Evolutionary conservation across 2,329 filamentous ascomycete genomes (phyloP).

Genomic region (Neonectria neomacrospora): DNA sequence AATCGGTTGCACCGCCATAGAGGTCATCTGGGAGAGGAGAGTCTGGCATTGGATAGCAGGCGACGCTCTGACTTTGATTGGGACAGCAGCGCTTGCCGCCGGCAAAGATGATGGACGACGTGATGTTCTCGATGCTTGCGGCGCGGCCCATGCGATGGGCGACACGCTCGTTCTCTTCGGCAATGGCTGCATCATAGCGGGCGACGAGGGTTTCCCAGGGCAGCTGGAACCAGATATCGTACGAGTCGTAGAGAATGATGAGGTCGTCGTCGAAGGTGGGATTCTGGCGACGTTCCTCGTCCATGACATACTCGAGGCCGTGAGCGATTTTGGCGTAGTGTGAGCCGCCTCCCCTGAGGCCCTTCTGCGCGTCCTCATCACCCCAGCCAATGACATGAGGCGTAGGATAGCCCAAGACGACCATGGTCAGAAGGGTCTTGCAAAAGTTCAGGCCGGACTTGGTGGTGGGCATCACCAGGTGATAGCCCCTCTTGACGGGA

Average conservation of each 20-base stretch:
- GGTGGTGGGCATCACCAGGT: conserved; percentile 45
- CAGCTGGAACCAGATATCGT: conserved; percentile 50
- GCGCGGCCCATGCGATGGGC: conserved; percentile 41
- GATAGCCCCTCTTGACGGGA: conserved; percentile 24
- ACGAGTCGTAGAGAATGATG: conserved; percentile 47
- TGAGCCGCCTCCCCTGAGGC: conserved; percentile 41
- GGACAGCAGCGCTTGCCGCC: conserved; percentile 45
- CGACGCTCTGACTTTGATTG: conserved; percentile 36
- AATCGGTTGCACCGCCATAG: conserved; percentile 41
- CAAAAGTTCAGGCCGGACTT: conserved; percentile 42
- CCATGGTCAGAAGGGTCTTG: conserved; percentile 47
- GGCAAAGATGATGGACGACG: conserved; percentile 42
- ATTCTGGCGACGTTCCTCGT: conserved; percentile 29
- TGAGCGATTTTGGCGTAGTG: conserved; percentile 46
- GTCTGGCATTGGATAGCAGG: conserved; percentile 45
- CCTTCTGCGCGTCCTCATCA: conserved; percentile 26
- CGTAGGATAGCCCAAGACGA: conserved; percentile 44
- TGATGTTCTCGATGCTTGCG: conserved; percentile 34
- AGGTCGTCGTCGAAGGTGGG: conserved; percentile 44
- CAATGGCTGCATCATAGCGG: conserved; percentile 42
- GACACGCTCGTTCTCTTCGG: conserved; percentile 39
- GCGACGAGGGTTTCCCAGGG: conserved; percentile 41
- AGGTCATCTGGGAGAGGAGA: conserved; percentile 42
- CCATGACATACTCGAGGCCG: conserved; percentile 43
- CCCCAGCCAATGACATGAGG: conserved; percentile 46